Conservation (phyloP, 2,329 filamentous ascomycete species). For the Pseudogymnoascus sp. region DNA sequence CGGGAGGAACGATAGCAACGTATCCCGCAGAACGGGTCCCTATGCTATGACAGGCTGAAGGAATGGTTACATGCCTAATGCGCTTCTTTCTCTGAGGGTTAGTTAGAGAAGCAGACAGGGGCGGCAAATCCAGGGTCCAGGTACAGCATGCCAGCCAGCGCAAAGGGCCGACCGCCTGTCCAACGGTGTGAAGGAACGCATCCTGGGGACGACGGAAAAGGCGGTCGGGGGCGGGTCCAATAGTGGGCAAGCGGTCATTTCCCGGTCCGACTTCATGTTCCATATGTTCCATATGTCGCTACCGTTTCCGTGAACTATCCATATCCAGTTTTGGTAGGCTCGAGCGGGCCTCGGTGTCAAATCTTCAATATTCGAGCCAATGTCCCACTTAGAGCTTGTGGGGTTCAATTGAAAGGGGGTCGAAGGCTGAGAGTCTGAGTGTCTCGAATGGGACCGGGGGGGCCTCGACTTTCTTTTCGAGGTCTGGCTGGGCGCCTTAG, state of each 20-base stretch:
- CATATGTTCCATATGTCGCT: not conserved
- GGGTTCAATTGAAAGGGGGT: not conserved
- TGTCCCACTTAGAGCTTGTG: slow-evolving; percentile 3
- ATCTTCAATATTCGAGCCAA: not conserved
- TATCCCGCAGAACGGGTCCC: not conserved
- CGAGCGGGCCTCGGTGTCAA: slow-evolving; percentile 2
- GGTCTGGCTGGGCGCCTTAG: not conserved
- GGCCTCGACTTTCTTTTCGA: not conserved
- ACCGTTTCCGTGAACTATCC: not conserved
- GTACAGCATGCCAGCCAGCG: not conserved
- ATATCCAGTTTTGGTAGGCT: not conserved
- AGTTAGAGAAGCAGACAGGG: not conserved
- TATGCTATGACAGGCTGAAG: not conserved
- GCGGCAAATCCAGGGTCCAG: slow-evolving; percentile 2
- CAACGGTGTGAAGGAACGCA: slow-evolving; percentile 8
- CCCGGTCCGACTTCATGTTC: not conserved
- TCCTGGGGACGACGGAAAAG: slow-evolving; percentile 3
- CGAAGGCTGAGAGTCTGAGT: not conserved
- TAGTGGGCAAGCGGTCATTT: slow-evolving; percentile 5
- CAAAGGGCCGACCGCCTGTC: not conserved
- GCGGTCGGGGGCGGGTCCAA: slow-evolving; percentile 6
- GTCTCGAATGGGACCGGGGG: not conserved
- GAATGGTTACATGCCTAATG: not conserved
- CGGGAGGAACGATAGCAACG: not conserved
- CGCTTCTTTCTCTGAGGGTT: not conserved